Evolutionary conservation across 768 basidiomycete species (phyloP).

Genomic region (Termitomyces heimii): DNA sequence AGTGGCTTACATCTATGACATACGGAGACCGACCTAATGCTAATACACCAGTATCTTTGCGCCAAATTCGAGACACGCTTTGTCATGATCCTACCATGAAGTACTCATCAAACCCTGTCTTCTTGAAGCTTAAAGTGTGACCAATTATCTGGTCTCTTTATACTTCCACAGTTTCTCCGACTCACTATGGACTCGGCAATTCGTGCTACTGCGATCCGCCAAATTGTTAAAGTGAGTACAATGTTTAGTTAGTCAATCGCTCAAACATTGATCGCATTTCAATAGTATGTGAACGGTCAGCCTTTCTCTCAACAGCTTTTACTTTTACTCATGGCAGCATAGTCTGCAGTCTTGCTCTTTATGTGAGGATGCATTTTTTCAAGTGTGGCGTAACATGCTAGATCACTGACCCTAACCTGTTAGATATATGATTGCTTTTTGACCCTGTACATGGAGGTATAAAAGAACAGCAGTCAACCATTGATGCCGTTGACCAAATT

Average conservation of each 20-base stretch:
- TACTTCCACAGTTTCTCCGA: too few species aligned
- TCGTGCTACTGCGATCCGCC: neutral
- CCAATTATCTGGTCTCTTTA: neutral
- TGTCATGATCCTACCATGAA: neutral
- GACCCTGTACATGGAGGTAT: constrained; percentile 8
- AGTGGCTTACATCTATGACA: neutral
- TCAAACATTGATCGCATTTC: neutral
- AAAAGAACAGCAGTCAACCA: neutral
- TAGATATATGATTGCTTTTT: constrained; percentile 5
- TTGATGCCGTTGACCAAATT: neutral
- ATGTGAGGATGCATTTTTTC: neutral
- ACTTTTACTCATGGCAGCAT: neutral
- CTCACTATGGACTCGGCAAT: neutral
- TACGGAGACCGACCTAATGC: neutral
- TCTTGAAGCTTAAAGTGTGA: neutral
- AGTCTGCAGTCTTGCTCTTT: constrained; percentile 6
- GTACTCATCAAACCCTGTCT: neutral
- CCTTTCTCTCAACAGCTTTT: neutral
- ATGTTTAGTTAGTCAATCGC: neutral
- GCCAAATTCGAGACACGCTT: neutral
- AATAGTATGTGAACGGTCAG: constrained; percentile 5
- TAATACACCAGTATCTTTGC: neutral
- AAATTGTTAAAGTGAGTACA: neutral
- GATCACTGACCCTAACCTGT: neutral
- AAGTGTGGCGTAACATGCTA: neutral